phyloP scores from a whole-genome alignment of 768 basidiomycete species.

The Suillus alpinus region DNA sequence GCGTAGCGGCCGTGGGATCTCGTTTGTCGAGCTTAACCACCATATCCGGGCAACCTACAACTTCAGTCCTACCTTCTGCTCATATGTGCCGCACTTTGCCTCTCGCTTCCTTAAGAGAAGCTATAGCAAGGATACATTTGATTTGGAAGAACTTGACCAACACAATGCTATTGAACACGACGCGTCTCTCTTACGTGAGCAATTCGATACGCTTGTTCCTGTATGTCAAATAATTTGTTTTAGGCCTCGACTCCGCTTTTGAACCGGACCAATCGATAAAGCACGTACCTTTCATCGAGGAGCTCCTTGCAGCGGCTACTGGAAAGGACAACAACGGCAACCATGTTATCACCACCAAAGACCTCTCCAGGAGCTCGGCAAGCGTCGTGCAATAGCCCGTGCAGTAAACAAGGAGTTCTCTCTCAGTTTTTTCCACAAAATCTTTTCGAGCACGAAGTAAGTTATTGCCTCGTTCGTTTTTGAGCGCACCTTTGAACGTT shows the following conservation, averaged over 20 bases:
- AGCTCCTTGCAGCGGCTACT: slow-evolving; percentile 57
- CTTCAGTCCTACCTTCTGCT: slow-evolving; percentile 65
- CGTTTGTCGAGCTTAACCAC: slow-evolving; percentile 45
- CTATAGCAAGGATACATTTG: slow-evolving; percentile 56
- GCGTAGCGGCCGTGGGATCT: slow-evolving; percentile 65
- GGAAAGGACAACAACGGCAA: slow-evolving; percentile 52
- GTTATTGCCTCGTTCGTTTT: slow-evolving; percentile 18
- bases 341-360: slow-evolving; percentile 48
- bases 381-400: slow-evolving; percentile 60
- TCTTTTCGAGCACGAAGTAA: slow-evolving; percentile 72
- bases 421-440: slow-evolving; percentile 48
- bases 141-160: slow-evolving; percentile 63
- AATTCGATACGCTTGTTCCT: background rate
- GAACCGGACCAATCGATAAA: slow-evolving; percentile 51
- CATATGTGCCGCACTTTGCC: slow-evolving; percentile 60
- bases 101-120: slow-evolving; percentile 55
- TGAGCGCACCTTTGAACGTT: background rate
- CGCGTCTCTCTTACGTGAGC: slow-evolving; percentile 31
- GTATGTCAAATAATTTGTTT: slow-evolving; percentile 2
- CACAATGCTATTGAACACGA: slow-evolving; percentile 59
- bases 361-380: slow-evolving; percentile 56
- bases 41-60: slow-evolving; percentile 61
- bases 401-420: slow-evolving; percentile 58
- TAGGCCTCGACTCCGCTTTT: slow-evolving; percentile 53
- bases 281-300: slow-evolving; percentile 52